phyloP scores from a whole-genome alignment of 2,329 filamentous ascomycete genomes.

The Orbilia javanica region DNA sequence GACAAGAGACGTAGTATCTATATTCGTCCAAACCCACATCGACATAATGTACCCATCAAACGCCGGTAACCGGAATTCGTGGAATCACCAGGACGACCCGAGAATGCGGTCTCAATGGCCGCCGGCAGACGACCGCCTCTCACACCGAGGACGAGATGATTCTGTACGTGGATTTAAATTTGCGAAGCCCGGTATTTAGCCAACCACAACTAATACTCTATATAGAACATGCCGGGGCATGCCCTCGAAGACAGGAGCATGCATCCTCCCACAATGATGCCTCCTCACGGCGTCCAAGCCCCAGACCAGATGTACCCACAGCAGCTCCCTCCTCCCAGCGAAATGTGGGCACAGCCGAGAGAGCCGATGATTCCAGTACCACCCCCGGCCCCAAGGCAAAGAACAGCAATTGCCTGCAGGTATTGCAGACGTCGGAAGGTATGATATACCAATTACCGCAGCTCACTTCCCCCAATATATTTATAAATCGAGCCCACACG shows the following conservation, averaged over 20 bases:
- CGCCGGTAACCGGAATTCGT: slow-evolving; percentile 46
- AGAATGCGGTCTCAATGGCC: slow-evolving; percentile 55
- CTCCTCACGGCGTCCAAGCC: slow-evolving; percentile 40
- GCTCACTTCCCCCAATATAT: background rate
- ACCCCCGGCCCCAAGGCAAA: slow-evolving; percentile 70
- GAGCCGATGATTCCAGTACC: slow-evolving; percentile 57
- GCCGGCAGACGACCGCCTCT: slow-evolving; percentile 33
- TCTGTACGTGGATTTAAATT: slow-evolving; percentile 19
- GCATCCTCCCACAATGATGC: slow-evolving; percentile 52
- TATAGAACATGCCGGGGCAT: slow-evolving; percentile 31
- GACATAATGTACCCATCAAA: slow-evolving; percentile 52
- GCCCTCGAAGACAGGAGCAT: slow-evolving; percentile 50
- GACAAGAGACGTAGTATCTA: slow-evolving; percentile 17
- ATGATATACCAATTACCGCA: slow-evolving; percentile 30
- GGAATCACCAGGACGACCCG: slow-evolving; percentile 54
- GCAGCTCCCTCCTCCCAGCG: slow-evolving; percentile 49
- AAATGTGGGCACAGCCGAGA: slow-evolving; percentile 54
- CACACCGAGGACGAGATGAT: slow-evolving; percentile 46
- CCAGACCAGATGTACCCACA: slow-evolving; percentile 53
- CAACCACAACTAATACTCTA: background rate
- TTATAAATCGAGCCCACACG: background rate
- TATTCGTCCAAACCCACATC: background rate
- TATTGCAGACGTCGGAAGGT: slow-evolving; percentile 74
- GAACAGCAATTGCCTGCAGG: slow-evolving; percentile 73
- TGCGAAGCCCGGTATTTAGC: background rate